Evolutionary conservation across 352 stramenopile species (phyloP).

Genomic region (Globisporangium alternatum): DNA sequence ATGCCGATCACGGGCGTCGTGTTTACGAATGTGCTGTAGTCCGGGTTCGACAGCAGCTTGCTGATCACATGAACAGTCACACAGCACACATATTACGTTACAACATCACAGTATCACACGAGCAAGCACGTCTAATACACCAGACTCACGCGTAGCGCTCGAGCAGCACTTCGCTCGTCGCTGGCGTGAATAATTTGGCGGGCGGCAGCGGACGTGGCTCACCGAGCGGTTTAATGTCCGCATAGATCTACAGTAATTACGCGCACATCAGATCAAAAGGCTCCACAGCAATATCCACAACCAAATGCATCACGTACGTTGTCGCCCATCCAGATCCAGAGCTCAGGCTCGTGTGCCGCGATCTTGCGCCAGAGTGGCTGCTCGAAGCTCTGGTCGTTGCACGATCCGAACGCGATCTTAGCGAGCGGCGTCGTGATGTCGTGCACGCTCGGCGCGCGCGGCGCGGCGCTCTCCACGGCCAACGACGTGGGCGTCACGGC

Average conservation of each 20-base stretch:
- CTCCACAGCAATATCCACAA: background rate
- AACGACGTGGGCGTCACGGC: no score
- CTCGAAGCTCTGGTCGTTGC: constrained; percentile 83
- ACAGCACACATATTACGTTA: constrained; percentile 11
- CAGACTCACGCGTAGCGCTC: constrained; percentile 54
- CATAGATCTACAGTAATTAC: constrained; percentile 56
- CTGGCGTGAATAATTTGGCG: constrained; percentile 61
- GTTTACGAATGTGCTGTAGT: constrained; percentile 62
- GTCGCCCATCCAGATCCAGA: constrained; percentile 89
- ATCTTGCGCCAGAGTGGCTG: constrained; percentile 79
- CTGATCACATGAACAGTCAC: constrained; percentile 21
- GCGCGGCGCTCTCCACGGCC: background rate
- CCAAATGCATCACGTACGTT: constrained; percentile 42
- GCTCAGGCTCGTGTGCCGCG: constrained; percentile 48
- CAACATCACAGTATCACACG: background rate
- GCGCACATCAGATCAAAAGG: constrained; percentile 1
- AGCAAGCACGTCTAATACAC: background rate
- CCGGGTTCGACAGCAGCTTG: constrained; percentile 55
- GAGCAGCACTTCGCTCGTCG: constrained; percentile 45
- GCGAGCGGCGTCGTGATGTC: constrained; percentile 47
- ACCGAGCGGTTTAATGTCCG: constrained; percentile 54
- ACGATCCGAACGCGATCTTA: constrained; percentile 78
- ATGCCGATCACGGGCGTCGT: constrained; percentile 79
- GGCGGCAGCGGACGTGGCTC: constrained; percentile 43
- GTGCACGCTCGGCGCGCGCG: constrained; percentile 26